Evolutionary conservation across 768 basidiomycete species (phyloP), one percentile per base, ranked within the genome.

Genomic region (Boletus edulis): DNA sequence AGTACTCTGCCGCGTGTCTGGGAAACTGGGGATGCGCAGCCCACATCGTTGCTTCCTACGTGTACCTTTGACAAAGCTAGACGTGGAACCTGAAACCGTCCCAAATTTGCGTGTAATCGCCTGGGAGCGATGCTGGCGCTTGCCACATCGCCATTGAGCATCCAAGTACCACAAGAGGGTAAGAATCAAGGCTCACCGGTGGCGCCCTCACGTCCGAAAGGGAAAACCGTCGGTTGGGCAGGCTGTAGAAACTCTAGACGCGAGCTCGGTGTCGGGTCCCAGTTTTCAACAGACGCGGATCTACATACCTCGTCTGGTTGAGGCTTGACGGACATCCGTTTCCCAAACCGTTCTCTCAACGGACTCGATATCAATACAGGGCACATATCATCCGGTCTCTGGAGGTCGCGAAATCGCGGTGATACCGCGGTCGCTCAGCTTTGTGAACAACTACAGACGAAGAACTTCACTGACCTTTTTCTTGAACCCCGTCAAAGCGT

Each of bases 181-280:
- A 7, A 4, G 27, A 38, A 48, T 17, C 24, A 35, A 43, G n/a
- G 12, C 67, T 54, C 48, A 71, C 67, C 3, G 39, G 45, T 14
- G 52, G 46, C 6, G 45, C 15, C 35, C 45, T 56, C 34, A 58
- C 35, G 24, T 69, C 69, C 2, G 67, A 62, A 12, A 69, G n/a
- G 11, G 69, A 71, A 24, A 69, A 67, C n/a, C 59, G 65, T 41
- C 69, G 62, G 13, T 69, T 69, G 14, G 67, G 67, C 8, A 71
- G 43, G 24, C 57, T 71, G 40, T 69, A 69, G 46, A 69, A 69
- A 49, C 49, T 41, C 62, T 67, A 39, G 15, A 46, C 5, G 40
- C 38, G 45, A 31, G 31, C 38, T 46, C 41, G 37, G 20, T 27
- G n/a, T 54, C 31, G 15, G 11, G 15, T 6, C 42, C 22, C 8